A percentile compares a stretch with the other conserved stretches of the same genome.
These are phyloP conservation scores for Aspergillus quadrilineatus DNA, from an alignment of 2,329 filamentous ascomycete species.

Conservation along the genomic window DNA sequence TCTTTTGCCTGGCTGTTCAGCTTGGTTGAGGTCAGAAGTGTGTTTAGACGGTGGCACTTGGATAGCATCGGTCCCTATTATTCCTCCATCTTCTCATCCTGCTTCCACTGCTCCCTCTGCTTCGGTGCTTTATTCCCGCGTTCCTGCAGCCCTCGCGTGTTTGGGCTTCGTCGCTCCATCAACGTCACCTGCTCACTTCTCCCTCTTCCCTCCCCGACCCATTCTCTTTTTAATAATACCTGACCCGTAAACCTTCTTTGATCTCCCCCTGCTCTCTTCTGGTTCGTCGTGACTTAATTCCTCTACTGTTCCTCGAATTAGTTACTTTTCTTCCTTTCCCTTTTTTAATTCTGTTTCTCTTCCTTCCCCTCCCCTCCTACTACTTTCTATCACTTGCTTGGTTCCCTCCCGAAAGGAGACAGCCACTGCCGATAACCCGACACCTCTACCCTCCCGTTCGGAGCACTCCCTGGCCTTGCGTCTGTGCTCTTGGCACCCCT, in stretches of 20 bases:
- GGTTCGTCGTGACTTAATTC: constrained; percentile 19
- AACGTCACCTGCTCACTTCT: constrained; percentile 33
- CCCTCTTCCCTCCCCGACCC: constrained; percentile 14
- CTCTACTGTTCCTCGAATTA: constrained; percentile 17
- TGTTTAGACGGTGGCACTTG: constrained; percentile 15
- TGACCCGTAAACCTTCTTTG: constrained; percentile 18
- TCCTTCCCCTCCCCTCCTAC: constrained; percentile 13
- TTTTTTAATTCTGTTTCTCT: constrained; percentile 5
- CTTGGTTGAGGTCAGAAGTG: constrained; percentile 5
- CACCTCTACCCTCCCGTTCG: constrained; percentile 16
- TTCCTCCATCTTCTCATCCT: constrained; percentile 13
- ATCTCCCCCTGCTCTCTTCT: constrained; percentile 17
- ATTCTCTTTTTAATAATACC: constrained; percentile 19
- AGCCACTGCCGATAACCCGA: constrained; percentile 7
- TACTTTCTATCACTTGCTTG: constrained; percentile 13
- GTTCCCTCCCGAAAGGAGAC: constrained; percentile 9
- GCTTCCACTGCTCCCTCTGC: constrained; percentile 19
- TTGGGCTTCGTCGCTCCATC: constrained; percentile 34
- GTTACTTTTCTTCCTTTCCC: constrained; percentile 16
- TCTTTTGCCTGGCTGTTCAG: constrained; percentile 10
- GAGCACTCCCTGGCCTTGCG: constrained; percentile 20
- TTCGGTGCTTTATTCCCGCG: constrained; percentile 27
- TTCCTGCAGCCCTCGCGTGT: constrained; percentile 33
- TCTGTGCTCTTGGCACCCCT: constrained; percentile 33
- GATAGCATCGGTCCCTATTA: constrained; percentile 9